phyloP scores from a whole-genome alignment of 2,329 filamentous ascomycete genomes.

The Chrysosporium keratinophilum region DNA sequence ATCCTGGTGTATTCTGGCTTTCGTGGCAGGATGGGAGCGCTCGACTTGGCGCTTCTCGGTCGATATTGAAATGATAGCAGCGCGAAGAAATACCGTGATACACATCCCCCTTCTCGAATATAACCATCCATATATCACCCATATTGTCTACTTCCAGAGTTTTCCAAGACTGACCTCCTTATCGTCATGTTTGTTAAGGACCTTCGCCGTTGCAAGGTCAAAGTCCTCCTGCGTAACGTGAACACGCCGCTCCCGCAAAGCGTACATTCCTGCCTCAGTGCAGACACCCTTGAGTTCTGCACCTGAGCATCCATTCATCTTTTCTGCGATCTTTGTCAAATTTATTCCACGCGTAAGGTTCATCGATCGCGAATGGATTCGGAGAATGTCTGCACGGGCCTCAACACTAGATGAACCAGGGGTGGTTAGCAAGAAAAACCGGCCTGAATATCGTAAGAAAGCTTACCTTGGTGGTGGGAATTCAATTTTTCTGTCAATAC shows the following conservation, averaged over 20 bases:
- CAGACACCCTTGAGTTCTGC: slow-evolving; percentile 98
- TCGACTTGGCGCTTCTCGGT: neutral
- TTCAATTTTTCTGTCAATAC: slow-evolving; percentile 97
- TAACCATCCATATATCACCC: neutral
- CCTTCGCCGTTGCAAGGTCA: slow-evolving; percentile 95
- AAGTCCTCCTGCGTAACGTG: slow-evolving; percentile 99
- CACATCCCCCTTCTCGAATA: neutral
- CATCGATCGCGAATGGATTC: slow-evolving; percentile 97
- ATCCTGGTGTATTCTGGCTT: slow-evolving; percentile 4
- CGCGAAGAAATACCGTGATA: neutral
- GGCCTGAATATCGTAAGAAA: slow-evolving; percentile 1
- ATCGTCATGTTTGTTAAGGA: slow-evolving; percentile 98
- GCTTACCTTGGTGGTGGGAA: slow-evolving; percentile 79
- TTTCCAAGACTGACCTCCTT: slow-evolving; percentile 89
- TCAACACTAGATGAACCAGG: slow-evolving; percentile 50
- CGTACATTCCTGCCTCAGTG: slow-evolving; percentile 98
- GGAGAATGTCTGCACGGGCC: slow-evolving; percentile 90
- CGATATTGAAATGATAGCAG: neutral
- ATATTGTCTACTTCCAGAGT: slow-evolving; percentile 56
- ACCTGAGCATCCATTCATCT: slow-evolving; percentile 98
- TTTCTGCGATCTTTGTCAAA: slow-evolving; percentile 95
- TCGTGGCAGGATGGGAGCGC: neutral
- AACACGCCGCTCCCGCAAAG: slow-evolving; percentile 83
- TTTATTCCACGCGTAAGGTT: slow-evolving; percentile 97
- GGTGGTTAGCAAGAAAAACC: slow-evolving; percentile 10